phyloP scores from a whole-genome alignment of 1,284 basidiomycete genomes.

The Heterobasidion irregulare region DNA sequence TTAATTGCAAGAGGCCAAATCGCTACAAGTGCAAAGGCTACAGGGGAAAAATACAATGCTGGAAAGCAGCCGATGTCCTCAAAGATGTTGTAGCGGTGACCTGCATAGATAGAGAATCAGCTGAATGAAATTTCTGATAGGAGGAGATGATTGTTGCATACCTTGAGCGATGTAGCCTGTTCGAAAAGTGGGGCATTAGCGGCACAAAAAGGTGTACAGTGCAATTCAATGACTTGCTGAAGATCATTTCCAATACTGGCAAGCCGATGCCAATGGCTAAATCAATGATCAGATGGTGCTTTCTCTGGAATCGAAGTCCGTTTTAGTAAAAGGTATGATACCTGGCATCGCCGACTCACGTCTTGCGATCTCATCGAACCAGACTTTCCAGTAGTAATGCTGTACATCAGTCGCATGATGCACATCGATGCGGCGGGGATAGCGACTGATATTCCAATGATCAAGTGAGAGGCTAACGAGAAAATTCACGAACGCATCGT shows the following conservation, averaged over 20 bases:
- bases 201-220: no score
- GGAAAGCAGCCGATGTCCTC: slow-evolving; percentile 51
- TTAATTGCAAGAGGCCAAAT: slow-evolving; percentile 35
- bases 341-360: slow-evolving; percentile 14
- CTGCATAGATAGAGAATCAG: slow-evolving; percentile 9
- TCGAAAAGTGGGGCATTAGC: no score
- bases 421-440: slow-evolving; percentile 48
- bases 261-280: slow-evolving; percentile 38
- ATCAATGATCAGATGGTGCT: slow-evolving; percentile 35
- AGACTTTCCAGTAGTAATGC: slow-evolving; percentile 33
- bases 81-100: slow-evolving; percentile 47
- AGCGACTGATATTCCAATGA: slow-evolving; percentile 32
- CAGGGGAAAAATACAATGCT: slow-evolving; percentile 33
- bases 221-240: slow-evolving; percentile 29
- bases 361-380: slow-evolving; percentile 31
- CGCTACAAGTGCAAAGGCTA: slow-evolving; percentile 31
- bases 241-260: slow-evolving; percentile 38
- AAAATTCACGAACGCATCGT: neutral
- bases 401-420: slow-evolving; percentile 51
- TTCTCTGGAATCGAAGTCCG: slow-evolving; percentile 26
- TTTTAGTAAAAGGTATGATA: neutral
- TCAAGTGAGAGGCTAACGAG: slow-evolving; percentile 28
- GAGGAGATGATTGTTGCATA: neutral
- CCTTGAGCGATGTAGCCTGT: neutral
- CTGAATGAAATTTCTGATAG: neutral